These are phyloP conservation scores for Rosa rugosa DNA, from an alignment of 306 rosid species.

Conservation along the genomic window DNA sequence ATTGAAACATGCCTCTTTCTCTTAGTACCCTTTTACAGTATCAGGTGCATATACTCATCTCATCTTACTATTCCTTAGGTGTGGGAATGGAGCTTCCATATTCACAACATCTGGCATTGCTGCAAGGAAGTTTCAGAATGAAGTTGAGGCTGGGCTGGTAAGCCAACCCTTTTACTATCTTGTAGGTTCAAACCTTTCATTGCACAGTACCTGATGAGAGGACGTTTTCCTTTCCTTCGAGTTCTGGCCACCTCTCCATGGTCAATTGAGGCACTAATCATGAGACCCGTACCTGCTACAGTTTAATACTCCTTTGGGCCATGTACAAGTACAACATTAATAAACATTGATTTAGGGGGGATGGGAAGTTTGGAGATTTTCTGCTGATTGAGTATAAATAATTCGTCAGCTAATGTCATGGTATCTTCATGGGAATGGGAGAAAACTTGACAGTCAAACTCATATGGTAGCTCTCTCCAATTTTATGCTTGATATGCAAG, in stretches of 20 bases:
- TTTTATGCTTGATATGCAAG: slow-evolving; percentile 3
- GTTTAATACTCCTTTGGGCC: background rate
- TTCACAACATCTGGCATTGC: slow-evolving; percentile 55
- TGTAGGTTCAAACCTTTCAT: slow-evolving; percentile 16
- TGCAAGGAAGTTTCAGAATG: slow-evolving; percentile 61
- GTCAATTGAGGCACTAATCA: background rate
- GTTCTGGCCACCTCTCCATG: background rate
- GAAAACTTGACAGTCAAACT: background rate
- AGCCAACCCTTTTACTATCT: slow-evolving; percentile 18
- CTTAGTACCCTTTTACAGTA: background rate
- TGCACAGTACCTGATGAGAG: background rate
- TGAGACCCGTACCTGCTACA: too few relatives aligned
- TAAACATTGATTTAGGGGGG: background rate
- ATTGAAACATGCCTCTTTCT: background rate
- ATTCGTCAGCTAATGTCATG: background rate
- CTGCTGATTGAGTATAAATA: background rate
- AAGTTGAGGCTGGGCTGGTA: slow-evolving; percentile 59
- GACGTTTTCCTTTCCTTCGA: background rate
- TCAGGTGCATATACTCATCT: background rate
- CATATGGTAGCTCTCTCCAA: background rate
- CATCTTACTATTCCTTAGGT: slow-evolving; percentile 28
- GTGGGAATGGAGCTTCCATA: slow-evolving; percentile 54
- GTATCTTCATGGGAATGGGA: slow-evolving; percentile 5
- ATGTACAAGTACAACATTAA: background rate
- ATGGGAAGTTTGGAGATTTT: background rate